A percentile compares a stretch with the other conserved stretches of the same genome.
Conservation (phyloP, 1,284 basidiomycete genomes). For the Sporisorium sorghi region DNA sequence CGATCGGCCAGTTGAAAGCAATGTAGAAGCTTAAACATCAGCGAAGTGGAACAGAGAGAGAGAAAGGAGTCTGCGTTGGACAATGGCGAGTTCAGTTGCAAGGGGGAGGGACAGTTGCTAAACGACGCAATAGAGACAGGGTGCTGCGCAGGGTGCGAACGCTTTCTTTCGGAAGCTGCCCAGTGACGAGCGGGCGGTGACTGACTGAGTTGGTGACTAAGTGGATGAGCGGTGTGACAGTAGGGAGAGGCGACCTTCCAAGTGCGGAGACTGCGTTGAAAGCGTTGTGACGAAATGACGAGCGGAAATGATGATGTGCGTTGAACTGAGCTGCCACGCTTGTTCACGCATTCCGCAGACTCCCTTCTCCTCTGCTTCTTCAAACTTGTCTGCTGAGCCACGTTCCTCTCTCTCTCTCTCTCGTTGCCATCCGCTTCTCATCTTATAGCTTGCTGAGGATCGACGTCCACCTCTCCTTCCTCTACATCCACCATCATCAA, state of each 20-base stretch:
- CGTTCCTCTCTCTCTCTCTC: background rate
- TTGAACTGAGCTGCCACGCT: background rate
- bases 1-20: no score
- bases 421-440: background rate
- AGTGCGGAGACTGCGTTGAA: background rate
- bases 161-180: slow-evolving; percentile 1
- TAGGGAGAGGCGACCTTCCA: background rate
- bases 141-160: slow-evolving; percentile 16
- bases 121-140: background rate
- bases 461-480: background rate
- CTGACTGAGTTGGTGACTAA: background rate
- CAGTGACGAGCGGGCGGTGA: slow-evolving; percentile 13
- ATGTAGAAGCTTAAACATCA: no score
- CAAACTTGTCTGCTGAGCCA: background rate
- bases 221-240: slow-evolving; percentile 1
- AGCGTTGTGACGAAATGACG: slow-evolving; percentile 21
- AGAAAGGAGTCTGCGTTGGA: background rate
- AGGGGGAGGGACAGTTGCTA: no score
- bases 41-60: no score
- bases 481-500: slow-evolving; percentile 13
- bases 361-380: background rate
- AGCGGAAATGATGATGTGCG: slow-evolving; percentile 8
- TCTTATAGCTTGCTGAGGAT: background rate
- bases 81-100: background rate
- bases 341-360: slow-evolving; percentile 11